Evolutionary conservation across 345 rosid species (phyloP).

Genomic region (Melaleuca alternifolia): DNA sequence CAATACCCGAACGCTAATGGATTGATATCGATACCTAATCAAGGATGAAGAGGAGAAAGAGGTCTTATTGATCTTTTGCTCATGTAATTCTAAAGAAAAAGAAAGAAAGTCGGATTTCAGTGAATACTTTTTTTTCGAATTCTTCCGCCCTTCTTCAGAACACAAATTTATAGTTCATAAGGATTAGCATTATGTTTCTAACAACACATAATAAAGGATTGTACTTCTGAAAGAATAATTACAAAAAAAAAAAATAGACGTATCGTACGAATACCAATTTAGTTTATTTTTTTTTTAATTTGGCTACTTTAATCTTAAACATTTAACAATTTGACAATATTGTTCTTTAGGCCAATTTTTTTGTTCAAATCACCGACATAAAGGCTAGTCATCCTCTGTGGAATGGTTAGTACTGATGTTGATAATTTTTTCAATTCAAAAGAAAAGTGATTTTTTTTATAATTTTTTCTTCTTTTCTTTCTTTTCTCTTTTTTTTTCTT

Average conservation of each 20-base stretch:
- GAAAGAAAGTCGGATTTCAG: background rate
- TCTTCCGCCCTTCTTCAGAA: background rate
- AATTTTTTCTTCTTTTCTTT: accelerated
- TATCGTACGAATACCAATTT: background rate
- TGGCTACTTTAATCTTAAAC: background rate
- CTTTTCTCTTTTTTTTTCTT: accelerated
- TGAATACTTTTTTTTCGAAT: background rate
- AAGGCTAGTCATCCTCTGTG: accelerated
- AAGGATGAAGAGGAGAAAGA: background rate
- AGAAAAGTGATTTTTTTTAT: too few relatives aligned
- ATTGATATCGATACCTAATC: background rate
- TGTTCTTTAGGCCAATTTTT: background rate
- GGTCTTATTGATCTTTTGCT: background rate
- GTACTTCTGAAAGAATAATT: background rate
- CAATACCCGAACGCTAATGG: background rate
- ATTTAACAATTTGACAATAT: background rate
- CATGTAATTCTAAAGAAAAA: background rate
- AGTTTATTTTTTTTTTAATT: accelerated
- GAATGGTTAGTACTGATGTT: accelerated
- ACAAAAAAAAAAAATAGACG: background rate
- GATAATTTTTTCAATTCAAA: background rate
- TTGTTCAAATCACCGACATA: background rate
- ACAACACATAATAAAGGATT: background rate
- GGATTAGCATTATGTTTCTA: background rate
- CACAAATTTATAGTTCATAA: background rate